These are phyloP conservation scores for Talaromyces sp. DNA, from an alignment of 2,329 filamentous ascomycete genomes.

Conservation along the genomic window DNA sequence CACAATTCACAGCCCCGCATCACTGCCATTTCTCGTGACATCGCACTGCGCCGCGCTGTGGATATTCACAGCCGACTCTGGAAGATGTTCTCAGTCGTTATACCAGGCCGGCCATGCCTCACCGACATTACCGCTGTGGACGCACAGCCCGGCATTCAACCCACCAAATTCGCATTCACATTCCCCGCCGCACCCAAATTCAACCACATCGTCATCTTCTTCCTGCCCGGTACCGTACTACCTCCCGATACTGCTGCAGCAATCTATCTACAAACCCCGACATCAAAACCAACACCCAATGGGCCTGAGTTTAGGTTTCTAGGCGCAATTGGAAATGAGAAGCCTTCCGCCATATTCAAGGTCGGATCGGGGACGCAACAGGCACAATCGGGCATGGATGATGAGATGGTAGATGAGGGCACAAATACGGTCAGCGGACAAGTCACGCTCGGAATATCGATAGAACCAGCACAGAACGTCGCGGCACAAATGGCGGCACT, in stretches of 20 bases:
- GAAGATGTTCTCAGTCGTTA: slow-evolving; percentile 59
- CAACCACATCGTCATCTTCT: slow-evolving; percentile 79
- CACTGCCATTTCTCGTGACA: background rate
- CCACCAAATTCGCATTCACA: slow-evolving; percentile 63
- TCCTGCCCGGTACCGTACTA: slow-evolving; percentile 73
- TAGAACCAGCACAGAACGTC: slow-evolving; percentile 74
- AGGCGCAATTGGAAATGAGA: slow-evolving; percentile 83
- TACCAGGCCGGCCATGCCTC: slow-evolving; percentile 59
- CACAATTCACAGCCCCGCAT: background rate
- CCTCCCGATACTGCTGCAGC: slow-evolving; percentile 76
- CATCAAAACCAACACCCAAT: slow-evolving; percentile 29
- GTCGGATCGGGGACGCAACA: slow-evolving; percentile 44
- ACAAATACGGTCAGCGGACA: slow-evolving; percentile 39
- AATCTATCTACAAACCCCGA: slow-evolving; percentile 78
- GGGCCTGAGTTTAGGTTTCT: slow-evolving; percentile 72
- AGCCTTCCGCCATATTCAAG: slow-evolving; percentile 89
- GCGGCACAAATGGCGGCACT: slow-evolving; percentile 64
- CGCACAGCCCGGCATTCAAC: slow-evolving; percentile 52
- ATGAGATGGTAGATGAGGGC: slow-evolving; percentile 49
- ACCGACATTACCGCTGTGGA: slow-evolving; percentile 52
- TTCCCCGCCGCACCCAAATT: slow-evolving; percentile 62
- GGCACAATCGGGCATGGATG: slow-evolving; percentile 33
- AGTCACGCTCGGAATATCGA: slow-evolving; percentile 75
- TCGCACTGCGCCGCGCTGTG: background rate
- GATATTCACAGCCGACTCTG: background rate